Evolutionary conservation across 2,329 filamentous ascomycete species (phyloP), one percentile per base, ranked within the genome.

Genomic region (Verticillium zaregamsianum): DNA sequence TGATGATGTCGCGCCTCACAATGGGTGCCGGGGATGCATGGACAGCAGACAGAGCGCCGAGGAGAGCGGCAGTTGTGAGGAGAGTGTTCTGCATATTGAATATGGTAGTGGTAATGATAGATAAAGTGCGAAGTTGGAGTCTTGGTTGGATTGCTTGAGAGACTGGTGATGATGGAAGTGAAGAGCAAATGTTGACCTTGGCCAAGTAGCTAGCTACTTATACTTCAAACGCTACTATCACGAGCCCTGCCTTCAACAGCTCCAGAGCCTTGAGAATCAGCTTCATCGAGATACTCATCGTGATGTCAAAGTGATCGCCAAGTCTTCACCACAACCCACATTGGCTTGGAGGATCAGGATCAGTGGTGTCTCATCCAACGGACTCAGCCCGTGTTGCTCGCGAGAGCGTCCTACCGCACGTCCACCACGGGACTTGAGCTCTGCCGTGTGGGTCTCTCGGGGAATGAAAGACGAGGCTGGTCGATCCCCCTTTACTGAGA

Each of bases 1-100:
- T 64, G 54, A 72, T 63, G 35, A 72, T 66, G 32, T 72, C 68
- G 55, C 69, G 63, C 62, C 68, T 70, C 62, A 39, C 3, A n/a
- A 57, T 20, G 20, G 45, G 45, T 6, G 63, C 61, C 1, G 67
- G 66, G 12, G 63, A 63, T 28, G 66, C 67, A 28, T 63, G 58
- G 35, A 66, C 60, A 17, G 67, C 63, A 6, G 65, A 57, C 35
- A 70, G 55, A 9, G 61, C 67, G 52, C 67, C 58, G 3, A 69
- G 61, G 8, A 69, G 54, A 20, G 45, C 45, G 20, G 45, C 45
- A 8, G 45, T 52, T 52, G 45, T 23, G 45, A 52, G 20, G 20
- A 52, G 7, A 23, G 45, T 52, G n/a, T 52, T n/a, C 45, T 52
- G 45, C 45, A 52, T 52, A 8, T 23, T 52, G 45, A 25, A 52